Evolutionary conservation across 2,329 filamentous ascomycete species (phyloP).

Genomic region (Graphilbum fragrans): DNA sequence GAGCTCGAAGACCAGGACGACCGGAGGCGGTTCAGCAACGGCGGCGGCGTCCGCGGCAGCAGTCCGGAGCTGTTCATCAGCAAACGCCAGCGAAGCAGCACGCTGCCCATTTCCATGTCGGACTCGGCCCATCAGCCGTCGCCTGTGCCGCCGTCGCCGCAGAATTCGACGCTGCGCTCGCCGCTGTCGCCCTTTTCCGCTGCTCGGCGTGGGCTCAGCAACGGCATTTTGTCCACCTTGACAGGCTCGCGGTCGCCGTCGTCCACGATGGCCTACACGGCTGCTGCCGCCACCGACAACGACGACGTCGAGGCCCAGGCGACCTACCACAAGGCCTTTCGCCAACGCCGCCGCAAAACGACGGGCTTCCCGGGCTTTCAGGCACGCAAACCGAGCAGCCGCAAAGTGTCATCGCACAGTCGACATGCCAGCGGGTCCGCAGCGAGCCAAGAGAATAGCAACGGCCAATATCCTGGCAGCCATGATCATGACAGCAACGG

Average conservation of each 20-base stretch:
- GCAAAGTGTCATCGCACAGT: constrained; percentile 10
- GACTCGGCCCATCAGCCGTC: constrained; percentile 29
- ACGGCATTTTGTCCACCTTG: constrained; percentile 2
- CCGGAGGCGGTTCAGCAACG: constrained; percentile 23
- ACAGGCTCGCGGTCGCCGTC: constrained; percentile 6
- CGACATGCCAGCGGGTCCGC: too few species aligned
- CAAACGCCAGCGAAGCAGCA: constrained; percentile 33
- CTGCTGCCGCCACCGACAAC: not conserved
- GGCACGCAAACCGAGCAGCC: constrained; percentile 30
- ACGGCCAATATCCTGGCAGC: not conserved
- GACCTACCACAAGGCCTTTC: constrained; percentile 12
- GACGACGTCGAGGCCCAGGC: constrained; percentile 13
- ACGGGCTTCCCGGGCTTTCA: constrained; percentile 51
- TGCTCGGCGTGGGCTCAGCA: constrained; percentile 20
- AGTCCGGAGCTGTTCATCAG: constrained; percentile 16
- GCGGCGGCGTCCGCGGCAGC: constrained; percentile 15
- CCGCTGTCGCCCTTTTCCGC: constrained; percentile 13
- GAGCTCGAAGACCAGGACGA: constrained; percentile 67
- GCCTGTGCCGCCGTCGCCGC: constrained; percentile 11
- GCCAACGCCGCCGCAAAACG: constrained; percentile 38
- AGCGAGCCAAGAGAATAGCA: too few species aligned
- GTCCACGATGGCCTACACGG: not conserved
- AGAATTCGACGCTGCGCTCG: not conserved
- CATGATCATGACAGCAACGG: not conserved
- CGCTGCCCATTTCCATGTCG: constrained; percentile 23